Evolutionary conservation across 495 filamentous ascomycete genomes (phyloP).

Genomic region (Penicillium pancosmium): DNA sequence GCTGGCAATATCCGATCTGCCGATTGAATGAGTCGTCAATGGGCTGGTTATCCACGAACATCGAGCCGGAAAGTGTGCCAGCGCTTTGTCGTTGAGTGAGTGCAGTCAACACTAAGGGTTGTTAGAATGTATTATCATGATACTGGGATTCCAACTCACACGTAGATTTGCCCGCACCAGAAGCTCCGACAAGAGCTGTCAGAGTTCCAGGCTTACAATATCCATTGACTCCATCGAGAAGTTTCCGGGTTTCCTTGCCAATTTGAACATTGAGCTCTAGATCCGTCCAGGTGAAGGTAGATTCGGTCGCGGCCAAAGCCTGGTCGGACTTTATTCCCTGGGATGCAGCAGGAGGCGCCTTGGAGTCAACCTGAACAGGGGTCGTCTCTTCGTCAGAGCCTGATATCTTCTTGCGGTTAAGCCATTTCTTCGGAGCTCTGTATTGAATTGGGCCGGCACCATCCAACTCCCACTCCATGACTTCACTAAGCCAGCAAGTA

Average conservation of each 20-base stretch:
- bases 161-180: conserved; percentile 84
- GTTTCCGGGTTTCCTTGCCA: conserved; percentile 63
- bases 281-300: conserved; percentile 53
- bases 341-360: conserved; percentile 15
- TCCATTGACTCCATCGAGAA: conserved; percentile 71
- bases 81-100: conserved; percentile 75
- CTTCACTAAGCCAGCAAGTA: conserved; percentile 62
- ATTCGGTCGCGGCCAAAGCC: conserved; percentile 52
- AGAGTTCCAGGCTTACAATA: conserved; percentile 78
- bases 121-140: conserved; percentile 1
- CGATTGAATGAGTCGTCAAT: conserved; percentile 76
- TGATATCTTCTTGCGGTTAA: conserved; percentile 46
- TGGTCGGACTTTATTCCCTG: conserved; percentile 26
- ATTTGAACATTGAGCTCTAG: conserved; percentile 65
- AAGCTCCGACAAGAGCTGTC: conserved; percentile 83
- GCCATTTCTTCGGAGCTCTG: conserved; percentile 47
- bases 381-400: conserved; percentile 51
- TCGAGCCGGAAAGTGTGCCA: conserved; percentile 72
- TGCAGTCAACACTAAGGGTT: conserved; percentile 64
- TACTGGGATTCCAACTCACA: conserved; percentile 46
- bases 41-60: conserved; percentile 69
- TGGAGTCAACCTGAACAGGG: conserved; percentile 25
- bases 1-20: conserved; percentile 81
- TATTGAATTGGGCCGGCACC: conserved; percentile 63
- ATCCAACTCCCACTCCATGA: conserved; percentile 59